Evolutionary conservation across 2,329 filamentous ascomycete genomes (phyloP), one percentile per base, ranked within the genome.

Genomic region (Bretziella fagacearum): DNA sequence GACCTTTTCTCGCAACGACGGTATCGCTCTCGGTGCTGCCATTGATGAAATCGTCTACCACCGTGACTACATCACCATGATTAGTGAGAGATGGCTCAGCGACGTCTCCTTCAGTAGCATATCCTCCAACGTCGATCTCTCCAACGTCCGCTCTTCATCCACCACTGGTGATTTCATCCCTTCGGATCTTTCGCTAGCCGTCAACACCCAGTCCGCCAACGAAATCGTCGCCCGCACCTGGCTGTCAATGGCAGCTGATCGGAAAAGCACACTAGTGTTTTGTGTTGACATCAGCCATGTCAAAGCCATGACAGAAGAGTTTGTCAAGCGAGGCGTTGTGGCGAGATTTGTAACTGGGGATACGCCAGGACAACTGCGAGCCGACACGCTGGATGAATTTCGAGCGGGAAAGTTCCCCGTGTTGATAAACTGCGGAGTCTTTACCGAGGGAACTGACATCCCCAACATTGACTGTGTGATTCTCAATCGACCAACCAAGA

Each of bases 31-130:
- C 1, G 87, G 87, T 1, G 70, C 79, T 10, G 87, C 81, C 26
- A 91, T 96, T 55, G 89, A 96, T 55, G 82, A 93, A 57, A 94
- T 96, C 52, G 89, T 95, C 41, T 96, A 94, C 56, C 89, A 96
- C 61, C 91, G 86, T 61, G 70, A 75, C 55, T 75, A 74, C 47
- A 63, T 77, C 45, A 71, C 76, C 52, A 77, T 77, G 72, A 76
- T 95, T 51, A 78, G 79, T 27, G 85, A 93, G 49, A 86, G 91
- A 35, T 96, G 87, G 86, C 71, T 98, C 10, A 80, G 86, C 0
- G 76, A 91, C 58, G 83, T 93, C n/a, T 66, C 89, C 3, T 96
- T 98, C 62, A 96, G 91, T 0, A 96, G 91, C 0, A 87, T 96
- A 18, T 71, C 81, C 53, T 84, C 86, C 0, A 78, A 79, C 13